Base-by-base conservation (phyloP, 345 rosid species). In the Jatropha curcas region DNA sequence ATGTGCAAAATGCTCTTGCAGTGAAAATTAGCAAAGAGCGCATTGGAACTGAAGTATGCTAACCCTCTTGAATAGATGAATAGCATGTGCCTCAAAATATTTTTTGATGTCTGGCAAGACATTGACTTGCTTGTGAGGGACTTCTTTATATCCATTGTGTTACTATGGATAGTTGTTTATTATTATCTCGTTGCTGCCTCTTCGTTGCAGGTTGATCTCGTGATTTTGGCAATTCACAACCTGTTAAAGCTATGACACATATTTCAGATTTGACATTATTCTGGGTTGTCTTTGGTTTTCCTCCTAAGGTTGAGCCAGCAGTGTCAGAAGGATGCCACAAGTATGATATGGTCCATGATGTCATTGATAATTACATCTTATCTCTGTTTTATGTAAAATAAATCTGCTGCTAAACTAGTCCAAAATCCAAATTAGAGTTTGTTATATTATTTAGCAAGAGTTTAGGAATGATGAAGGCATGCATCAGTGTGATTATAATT, bases 11-110 rank as follows among this genome's bases (percentile, higher is more conserved):
- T 58, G 94, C 98, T 76, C 98, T 94, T 83, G 88, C 86, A 56
- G 88, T 87, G 68, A 94, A 92, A 85, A 80, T 94, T 65, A 92
- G 97, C 81, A 90, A 85, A 85, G 98, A 94, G 85, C 97, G 97
- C 64, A 75, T 94, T 6, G 98, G 98, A 67, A 83, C 82, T 72
- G 98, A 94, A 85, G 95, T 94, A 86, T 73, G 87, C 85, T 61
- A 7, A 6, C 65, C 66, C 4, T 62, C 66, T 70, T 52, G 56
- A 20, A 34, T 60, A 52, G 66, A 45, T 56, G 55, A 37, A 33
- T 68, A 34, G 46, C 43, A 43, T 41, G 41, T 63, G 50, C 50
- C 61, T 70, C 28, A 68, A 65, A 28, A 45, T 67, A 43, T 64
- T 68, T 25, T 81, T 34, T 60, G 48, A 72, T 76, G 34, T 76